phyloP scores from a whole-genome alignment of 2,329 filamentous ascomycete genomes.

The Sclerotinia nivalis region DNA sequence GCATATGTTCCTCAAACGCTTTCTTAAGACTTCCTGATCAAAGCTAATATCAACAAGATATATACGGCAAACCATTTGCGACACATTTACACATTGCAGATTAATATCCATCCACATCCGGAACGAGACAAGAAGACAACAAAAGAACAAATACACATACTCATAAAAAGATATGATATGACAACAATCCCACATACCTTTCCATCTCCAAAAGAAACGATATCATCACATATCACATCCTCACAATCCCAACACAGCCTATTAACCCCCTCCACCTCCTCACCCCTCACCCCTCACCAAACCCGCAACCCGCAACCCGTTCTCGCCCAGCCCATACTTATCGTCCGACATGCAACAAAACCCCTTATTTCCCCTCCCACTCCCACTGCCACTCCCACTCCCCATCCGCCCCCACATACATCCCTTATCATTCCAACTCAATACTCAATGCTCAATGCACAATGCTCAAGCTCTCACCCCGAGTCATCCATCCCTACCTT shows the following conservation, averaged over 20 bases:
- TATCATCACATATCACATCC: not conserved
- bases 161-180: not conserved
- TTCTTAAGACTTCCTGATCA: not conserved
- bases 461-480: too few relatives aligned
- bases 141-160: not conserved
- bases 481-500: not conserved
- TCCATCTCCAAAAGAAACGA: not conserved
- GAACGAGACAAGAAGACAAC: not conserved
- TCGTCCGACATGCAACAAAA: constrained; percentile 23
- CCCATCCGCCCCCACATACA: not conserved
- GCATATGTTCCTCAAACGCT: too few relatives aligned
- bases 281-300: not conserved
- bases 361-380: not conserved
- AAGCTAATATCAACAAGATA: not conserved
- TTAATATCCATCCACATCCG: not conserved
- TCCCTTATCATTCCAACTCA: not conserved
- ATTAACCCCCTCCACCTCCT: not conserved
- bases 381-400: too few relatives aligned
- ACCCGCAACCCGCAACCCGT: not conserved
- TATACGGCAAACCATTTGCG: not conserved
- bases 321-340: constrained; percentile 22
- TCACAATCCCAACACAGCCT: not conserved
- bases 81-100: not conserved
- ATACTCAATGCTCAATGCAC: too few relatives aligned
- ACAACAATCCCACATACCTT: not conserved